Conservation (phyloP, 2,329 filamentous ascomycete species). For the Delphinella strobiligena region DNA sequence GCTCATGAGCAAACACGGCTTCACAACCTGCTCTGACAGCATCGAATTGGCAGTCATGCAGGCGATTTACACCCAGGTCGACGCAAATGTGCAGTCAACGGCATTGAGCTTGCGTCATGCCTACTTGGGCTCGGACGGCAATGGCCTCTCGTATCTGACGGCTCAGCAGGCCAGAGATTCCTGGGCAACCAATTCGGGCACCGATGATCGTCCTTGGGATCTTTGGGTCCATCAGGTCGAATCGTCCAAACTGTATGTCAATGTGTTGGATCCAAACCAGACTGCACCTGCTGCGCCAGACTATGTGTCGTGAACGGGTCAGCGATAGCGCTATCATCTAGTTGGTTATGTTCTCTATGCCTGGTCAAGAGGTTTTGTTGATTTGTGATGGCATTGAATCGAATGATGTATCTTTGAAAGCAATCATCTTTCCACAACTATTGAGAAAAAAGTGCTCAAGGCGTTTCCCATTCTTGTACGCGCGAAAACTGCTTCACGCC, state of each 20-base stretch:
- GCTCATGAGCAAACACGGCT: slow-evolving; percentile 36
- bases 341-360: too few species aligned
- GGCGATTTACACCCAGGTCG: slow-evolving; percentile 32
- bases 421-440: too few species aligned
- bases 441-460: too few species aligned
- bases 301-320: too few species aligned
- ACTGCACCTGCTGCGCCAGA: too few species aligned
- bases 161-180: slow-evolving; percentile 1
- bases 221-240: slow-evolving; percentile 3
- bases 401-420: too few species aligned
- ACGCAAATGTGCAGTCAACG: slow-evolving; percentile 30
- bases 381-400: too few species aligned
- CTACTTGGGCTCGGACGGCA: not conserved
- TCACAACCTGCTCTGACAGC: slow-evolving; percentile 25
- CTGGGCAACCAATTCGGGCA: slow-evolving; percentile 4
- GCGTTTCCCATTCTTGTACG: too few species aligned
- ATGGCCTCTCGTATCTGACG: not conserved
- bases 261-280: slow-evolving; percentile 7
- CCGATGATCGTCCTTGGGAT: slow-evolving; percentile 5
- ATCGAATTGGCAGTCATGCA: slow-evolving; percentile 31
- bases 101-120: slow-evolving; percentile 18
- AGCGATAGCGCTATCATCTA: too few species aligned
- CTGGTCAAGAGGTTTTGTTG: too few species aligned
- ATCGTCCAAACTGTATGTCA: slow-evolving; percentile 5
- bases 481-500: too few species aligned